Percentiles rank a stretch among this genome's conserved stretches.
These are phyloP conservation scores for Trichosporon asahii DNA, from an alignment of 1,284 basidiomycete species.

Conservation along the genomic window DNA sequence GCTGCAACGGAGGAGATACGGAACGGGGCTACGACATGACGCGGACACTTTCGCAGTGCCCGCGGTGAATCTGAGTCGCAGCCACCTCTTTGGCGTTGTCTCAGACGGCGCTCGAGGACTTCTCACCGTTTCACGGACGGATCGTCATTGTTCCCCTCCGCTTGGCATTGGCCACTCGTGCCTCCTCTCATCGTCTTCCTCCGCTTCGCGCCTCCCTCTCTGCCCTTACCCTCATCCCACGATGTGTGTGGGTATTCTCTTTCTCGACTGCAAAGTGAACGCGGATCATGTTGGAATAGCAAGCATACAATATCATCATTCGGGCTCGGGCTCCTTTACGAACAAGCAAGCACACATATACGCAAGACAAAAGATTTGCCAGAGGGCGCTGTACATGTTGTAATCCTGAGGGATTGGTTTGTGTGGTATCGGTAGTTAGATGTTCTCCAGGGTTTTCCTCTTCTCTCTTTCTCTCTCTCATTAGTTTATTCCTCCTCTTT, in stretches of 20 bases:
- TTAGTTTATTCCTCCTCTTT: not conserved
- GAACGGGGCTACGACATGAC: not conserved
- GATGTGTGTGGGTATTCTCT: not conserved
- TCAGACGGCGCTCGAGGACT: not conserved
- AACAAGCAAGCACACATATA: conserved; percentile 6
- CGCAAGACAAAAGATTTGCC: not conserved
- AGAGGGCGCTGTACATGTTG: conserved; percentile 9
- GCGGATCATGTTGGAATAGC: not conserved
- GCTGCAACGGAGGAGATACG: not conserved
- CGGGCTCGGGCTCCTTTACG: not conserved
- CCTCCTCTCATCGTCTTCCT: not conserved
- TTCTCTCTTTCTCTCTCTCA: not conserved
- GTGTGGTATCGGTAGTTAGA: not conserved
- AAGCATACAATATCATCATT: not conserved
- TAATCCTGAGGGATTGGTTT: conserved; percentile 9
- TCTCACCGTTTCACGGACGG: not conserved
- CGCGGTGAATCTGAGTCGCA: not conserved
- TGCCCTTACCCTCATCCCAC: not conserved
- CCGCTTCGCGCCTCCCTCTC: too few relatives aligned
- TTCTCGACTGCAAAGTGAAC: not conserved
- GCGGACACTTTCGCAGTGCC: not conserved
- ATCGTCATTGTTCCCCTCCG: not conserved
- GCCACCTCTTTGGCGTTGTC: not conserved
- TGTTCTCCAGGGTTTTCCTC: not conserved
- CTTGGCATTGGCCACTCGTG: not conserved